Evolutionary conservation across 495 filamentous ascomycete genomes (phyloP).

Genomic region (Neurospora pannonica): DNA sequence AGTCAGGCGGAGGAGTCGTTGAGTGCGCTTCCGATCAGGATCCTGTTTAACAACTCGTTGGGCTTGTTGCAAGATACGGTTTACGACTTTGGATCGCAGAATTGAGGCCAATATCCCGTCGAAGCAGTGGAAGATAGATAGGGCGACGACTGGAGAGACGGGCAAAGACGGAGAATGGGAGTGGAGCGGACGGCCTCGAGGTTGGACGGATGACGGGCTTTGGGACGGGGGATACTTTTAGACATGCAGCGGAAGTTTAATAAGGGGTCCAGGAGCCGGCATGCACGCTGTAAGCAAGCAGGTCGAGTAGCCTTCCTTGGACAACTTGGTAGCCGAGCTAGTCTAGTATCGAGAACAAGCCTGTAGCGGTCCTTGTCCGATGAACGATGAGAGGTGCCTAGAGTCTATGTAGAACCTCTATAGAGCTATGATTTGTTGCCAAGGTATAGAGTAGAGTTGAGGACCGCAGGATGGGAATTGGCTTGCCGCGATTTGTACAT

Average conservation of each 20-base stretch:
- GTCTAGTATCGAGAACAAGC: neutral
- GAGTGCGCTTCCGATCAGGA: neutral
- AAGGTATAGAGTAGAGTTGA: neutral
- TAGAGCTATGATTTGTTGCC: neutral
- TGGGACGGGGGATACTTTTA: neutral
- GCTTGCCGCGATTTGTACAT: neutral
- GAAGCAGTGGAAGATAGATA: neutral
- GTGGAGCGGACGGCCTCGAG: neutral
- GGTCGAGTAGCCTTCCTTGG: neutral
- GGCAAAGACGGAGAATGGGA: neutral
- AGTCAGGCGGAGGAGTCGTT: neutral
- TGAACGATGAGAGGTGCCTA: neutral
- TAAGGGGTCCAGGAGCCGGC: neutral
- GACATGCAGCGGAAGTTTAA: neutral
- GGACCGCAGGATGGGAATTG: neutral
- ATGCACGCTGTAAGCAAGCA: neutral
- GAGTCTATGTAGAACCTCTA: neutral
- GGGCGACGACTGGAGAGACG: neutral
- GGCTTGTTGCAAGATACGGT: neutral
- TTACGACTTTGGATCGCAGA: neutral
- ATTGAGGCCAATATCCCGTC: neutral
- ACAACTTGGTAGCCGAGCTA: neutral
- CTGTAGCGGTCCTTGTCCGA: neutral
- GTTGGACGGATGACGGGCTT: neutral
- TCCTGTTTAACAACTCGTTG: neutral